phyloP scores from a whole-genome alignment of 495 filamentous ascomycete genomes.

The Amniculicola lignicola region DNA sequence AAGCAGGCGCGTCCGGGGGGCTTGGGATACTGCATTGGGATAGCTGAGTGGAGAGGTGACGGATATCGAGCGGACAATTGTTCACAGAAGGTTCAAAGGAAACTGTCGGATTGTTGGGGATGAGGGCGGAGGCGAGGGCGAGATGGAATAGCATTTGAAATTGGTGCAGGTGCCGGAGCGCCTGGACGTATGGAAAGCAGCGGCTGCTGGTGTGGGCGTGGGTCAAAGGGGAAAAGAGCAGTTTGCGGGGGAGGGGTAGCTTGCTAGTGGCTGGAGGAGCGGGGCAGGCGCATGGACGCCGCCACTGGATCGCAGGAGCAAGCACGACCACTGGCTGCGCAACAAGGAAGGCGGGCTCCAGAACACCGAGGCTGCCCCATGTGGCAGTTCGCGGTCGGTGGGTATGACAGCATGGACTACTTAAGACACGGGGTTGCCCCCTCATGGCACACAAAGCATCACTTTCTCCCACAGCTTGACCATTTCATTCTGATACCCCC shows the following conservation, averaged over 20 bases:
- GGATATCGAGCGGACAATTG: not conserved
- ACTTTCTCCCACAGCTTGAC: not conserved
- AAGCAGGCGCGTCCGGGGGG: not conserved
- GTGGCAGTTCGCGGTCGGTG: conserved; percentile 4
- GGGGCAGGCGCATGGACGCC: conserved; percentile 1
- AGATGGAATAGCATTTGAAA: not conserved
- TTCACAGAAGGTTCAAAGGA: not conserved
- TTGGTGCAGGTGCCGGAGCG: not conserved
- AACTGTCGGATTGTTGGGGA: too few species aligned
- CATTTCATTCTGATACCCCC: conserved; percentile 10
- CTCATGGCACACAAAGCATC: conserved; percentile 7
- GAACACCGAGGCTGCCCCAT: conserved; percentile 24
- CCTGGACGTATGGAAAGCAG: conserved; percentile 6
- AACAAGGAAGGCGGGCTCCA: conserved; percentile 15
- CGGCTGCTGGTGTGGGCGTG: conserved; percentile 8
- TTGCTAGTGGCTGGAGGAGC: not conserved
- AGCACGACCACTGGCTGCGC: not conserved
- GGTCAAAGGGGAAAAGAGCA: not conserved
- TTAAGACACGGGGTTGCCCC: conserved; percentile 14
- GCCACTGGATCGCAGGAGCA: conserved; percentile 9
- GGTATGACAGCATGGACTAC: too few species aligned
- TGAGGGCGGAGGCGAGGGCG: too few species aligned
- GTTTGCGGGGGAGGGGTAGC: conserved; percentile 12
- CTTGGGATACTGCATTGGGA: conserved; percentile 8
- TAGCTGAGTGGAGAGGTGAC: not conserved